Conservation (phyloP, 1,284 basidiomycete genomes). For the Leccinum subspadiceum region DNA sequence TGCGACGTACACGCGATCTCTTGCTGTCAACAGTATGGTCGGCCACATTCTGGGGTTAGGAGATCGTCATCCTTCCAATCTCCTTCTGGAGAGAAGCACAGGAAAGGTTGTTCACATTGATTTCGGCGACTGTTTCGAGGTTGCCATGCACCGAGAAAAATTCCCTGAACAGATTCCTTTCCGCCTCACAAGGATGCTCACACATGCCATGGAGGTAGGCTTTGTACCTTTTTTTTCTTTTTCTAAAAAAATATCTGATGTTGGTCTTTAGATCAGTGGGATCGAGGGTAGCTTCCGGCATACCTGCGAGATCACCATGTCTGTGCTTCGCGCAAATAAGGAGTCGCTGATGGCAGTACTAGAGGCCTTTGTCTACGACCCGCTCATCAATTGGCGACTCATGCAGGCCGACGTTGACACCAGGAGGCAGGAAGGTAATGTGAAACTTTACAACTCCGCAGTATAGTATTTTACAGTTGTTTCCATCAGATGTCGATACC, state of each 20-base stretch:
- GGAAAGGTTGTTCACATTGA: conserved; percentile 98
- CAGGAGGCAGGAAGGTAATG: conserved; percentile 58
- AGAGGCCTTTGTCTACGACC: conserved; percentile 93
- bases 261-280: conserved; percentile 73
- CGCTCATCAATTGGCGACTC: conserved; percentile 84
- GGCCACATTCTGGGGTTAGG: conserved; percentile 97
- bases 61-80: conserved; percentile 97
- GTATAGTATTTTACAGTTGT: background rate
- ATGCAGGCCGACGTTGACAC: conserved; percentile 73
- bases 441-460: background rate
- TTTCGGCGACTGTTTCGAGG: conserved; percentile 94
- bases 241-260: conserved; percentile 10
- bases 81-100: conserved; percentile 88
- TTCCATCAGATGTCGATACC: conserved; percentile 37
- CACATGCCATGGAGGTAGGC: conserved; percentile 96
- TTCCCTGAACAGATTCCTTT: conserved; percentile 99
- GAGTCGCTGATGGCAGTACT: conserved; percentile 97
- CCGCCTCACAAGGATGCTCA: conserved; percentile 96
- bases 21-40: conserved; percentile 96
- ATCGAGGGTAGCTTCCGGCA: conserved; percentile 97
- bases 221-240: background rate
- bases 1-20: conserved; percentile 93
- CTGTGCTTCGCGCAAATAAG: conserved; percentile 93
- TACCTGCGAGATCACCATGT: conserved; percentile 97
- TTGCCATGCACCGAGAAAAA: conserved; percentile 95